Conservation (phyloP, 2,329 filamentous ascomycete species). For the Hypomyces perniciosus region DNA sequence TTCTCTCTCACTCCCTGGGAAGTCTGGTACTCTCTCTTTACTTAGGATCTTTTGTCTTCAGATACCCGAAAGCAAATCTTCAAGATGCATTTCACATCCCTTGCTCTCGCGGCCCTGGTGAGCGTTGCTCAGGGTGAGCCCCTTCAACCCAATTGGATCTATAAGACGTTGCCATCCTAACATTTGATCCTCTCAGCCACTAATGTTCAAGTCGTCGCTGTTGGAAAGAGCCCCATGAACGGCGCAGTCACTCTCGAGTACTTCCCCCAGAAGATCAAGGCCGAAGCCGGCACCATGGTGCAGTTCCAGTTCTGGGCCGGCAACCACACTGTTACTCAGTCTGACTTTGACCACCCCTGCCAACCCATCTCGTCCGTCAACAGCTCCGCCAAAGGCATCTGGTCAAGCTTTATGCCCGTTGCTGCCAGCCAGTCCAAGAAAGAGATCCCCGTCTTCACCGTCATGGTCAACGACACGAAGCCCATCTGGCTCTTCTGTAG, state of each 20-base stretch:
- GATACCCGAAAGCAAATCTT: constrained; percentile 14
- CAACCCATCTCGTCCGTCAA: constrained; percentile 50
- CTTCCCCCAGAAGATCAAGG: constrained; percentile 60
- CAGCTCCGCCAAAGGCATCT: constrained; percentile 53
- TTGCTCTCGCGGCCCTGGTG: constrained; percentile 42
- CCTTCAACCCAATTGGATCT: neutral
- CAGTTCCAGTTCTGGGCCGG: constrained; percentile 61
- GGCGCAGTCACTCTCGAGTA: constrained; percentile 49
- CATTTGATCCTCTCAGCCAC: constrained; percentile 21
- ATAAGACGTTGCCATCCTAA: neutral
- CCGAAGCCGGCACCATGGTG: constrained; percentile 55
- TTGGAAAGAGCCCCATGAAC: constrained; percentile 47
- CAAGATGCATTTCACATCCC: constrained; percentile 49
- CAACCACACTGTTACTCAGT: constrained; percentile 78
- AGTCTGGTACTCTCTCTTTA: constrained; percentile 15
- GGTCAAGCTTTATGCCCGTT: constrained; percentile 62
- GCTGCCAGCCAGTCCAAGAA: constrained; percentile 43
- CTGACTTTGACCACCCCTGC: constrained; percentile 67
- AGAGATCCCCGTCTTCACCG: constrained; percentile 61
- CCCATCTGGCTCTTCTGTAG: constrained; percentile 78
- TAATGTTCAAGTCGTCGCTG: constrained; percentile 58
- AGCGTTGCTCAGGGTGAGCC: constrained; percentile 41
- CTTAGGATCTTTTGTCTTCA: constrained; percentile 16
- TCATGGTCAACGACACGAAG: constrained; percentile 61
- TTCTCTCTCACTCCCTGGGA: constrained; percentile 15